Conservation (phyloP, 208 protist genomes). For the Leishmania gerbilli region DNA sequence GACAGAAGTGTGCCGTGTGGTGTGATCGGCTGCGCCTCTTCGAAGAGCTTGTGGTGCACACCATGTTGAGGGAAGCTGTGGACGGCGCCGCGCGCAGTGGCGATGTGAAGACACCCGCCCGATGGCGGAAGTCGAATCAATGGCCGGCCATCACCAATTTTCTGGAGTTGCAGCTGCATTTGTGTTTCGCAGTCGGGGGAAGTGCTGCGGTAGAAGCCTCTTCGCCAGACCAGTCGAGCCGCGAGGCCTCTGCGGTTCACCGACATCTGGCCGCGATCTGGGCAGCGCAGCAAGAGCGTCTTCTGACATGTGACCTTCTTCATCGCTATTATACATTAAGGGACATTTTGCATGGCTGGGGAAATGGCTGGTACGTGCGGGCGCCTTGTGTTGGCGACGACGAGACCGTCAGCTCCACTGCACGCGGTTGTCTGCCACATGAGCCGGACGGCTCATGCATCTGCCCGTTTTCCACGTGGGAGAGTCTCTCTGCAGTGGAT, state of each 20-base stretch:
- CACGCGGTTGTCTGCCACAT: background rate
- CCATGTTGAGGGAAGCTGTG: conserved; percentile 23
- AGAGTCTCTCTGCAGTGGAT: background rate
- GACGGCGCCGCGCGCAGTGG: conserved; percentile 10
- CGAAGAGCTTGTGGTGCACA: conserved; percentile 34
- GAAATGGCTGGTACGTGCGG: conserved; percentile 6
- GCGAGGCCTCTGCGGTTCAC: conserved; percentile 3
- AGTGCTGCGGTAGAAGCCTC: background rate
- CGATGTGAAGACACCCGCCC: background rate
- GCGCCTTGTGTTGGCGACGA: background rate
- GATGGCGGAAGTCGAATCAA: conserved; percentile 33
- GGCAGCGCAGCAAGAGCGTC: background rate
- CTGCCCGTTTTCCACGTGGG: conserved; percentile 5
- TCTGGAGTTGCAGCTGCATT: conserved; percentile 21
- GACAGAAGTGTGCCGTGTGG: conserved; percentile 9
- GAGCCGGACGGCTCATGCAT: background rate
- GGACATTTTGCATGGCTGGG: conserved; percentile 26
- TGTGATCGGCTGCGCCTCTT: conserved; percentile 12
- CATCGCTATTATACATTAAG: conserved; percentile 14
- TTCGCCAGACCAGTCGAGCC: background rate
- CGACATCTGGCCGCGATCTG: conserved; percentile 4
- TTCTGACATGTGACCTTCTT: conserved; percentile 1
- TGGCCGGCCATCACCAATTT: conserved; percentile 23
- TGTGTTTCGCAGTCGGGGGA: background rate
- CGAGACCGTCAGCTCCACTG: background rate